Conservation (phyloP, 805 yeast species). For the Saturnispora sekii region DNA sequence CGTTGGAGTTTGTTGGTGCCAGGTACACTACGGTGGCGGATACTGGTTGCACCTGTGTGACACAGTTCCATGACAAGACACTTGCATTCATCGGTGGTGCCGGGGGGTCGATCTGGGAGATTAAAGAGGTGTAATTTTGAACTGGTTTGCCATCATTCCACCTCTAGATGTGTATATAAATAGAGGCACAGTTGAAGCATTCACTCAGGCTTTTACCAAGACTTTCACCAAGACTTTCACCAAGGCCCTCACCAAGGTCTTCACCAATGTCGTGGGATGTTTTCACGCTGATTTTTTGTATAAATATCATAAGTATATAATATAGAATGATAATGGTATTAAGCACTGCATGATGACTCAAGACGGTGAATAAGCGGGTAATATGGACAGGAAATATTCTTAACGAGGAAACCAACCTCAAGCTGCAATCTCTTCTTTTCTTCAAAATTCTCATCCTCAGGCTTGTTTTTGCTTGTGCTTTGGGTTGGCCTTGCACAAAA, state of each 20-base stretch:
- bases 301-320: background rate
- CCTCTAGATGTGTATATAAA: too few relatives aligned
- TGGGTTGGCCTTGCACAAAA: constrained; percentile 85
- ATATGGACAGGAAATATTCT: too few relatives aligned
- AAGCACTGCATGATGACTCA: too few relatives aligned
- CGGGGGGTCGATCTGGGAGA: constrained; percentile 39
- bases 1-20: constrained; percentile 28
- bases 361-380: too few relatives aligned
- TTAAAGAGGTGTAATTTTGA: constrained; percentile 3
- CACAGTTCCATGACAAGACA: constrained; percentile 19
- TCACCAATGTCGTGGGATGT: too few relatives aligned
- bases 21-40: constrained; percentile 81
- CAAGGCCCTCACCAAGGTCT: too few relatives aligned
- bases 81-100: constrained; percentile 65
- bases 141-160: too few relatives aligned
- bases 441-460: constrained; percentile 19
- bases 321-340: background rate
- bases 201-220: too few relatives aligned
- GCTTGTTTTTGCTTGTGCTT: constrained; percentile 94
- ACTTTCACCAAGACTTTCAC: too few relatives aligned
- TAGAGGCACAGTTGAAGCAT: too few relatives aligned
- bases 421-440: too few relatives aligned
- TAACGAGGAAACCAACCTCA: too few relatives aligned
- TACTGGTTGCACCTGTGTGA: constrained; percentile 61
- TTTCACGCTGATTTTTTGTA: background rate